Evolutionary conservation across 495 filamentous ascomycete genomes (phyloP), one percentile per base, ranked within the genome.

Genomic region (Penicillium herquei): DNA sequence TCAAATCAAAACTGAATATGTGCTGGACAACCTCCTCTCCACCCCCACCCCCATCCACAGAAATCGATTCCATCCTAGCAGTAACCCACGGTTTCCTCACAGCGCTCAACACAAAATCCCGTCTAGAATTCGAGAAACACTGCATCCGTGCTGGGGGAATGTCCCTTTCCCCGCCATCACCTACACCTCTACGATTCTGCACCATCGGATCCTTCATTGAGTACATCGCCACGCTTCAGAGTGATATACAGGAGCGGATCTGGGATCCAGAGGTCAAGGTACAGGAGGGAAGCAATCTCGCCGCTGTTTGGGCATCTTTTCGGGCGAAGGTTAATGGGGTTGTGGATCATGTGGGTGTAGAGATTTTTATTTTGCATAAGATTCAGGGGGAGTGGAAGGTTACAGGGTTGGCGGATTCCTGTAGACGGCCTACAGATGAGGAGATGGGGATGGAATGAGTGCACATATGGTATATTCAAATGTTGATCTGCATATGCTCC

Each of bases 301-400:
- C 71, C 10, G 63, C 70, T 1, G 71, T 73, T n/a, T 76, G 71
- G 73, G 73, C 73, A 17, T 71, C 71, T 2, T 74, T 76, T 43
- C 56, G 70, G 44, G 63, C 69, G 33, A 73, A 72, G 55, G 55
- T 74, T 10, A 73, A 76, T 42, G 73, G 71, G 0, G 58, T 70
- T 7, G 64, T 76, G 51, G 62, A 76, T 37, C 71, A 74, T 61
- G 70, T 73, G 11, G 71, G 70, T n/a, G 70, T 74, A 9, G 70
- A 73, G 51, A 56, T 74, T 26, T 74, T 74, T 48, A 44, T 74
- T 9, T 51, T 75, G 26, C 70, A 76, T 62, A 75, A 70, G 32
- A 21, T 75, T 34, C 59, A 70, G 48, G 70, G 66, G 6, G 58
- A 57, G 48, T 75, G 71, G 73, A 76, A 73, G 58, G 64, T 76